Evolutionary conservation across 2,329 filamentous ascomycete species (phyloP), one percentile per base, ranked within the genome.

Genomic region (Botryotinia narcissicola): DNA sequence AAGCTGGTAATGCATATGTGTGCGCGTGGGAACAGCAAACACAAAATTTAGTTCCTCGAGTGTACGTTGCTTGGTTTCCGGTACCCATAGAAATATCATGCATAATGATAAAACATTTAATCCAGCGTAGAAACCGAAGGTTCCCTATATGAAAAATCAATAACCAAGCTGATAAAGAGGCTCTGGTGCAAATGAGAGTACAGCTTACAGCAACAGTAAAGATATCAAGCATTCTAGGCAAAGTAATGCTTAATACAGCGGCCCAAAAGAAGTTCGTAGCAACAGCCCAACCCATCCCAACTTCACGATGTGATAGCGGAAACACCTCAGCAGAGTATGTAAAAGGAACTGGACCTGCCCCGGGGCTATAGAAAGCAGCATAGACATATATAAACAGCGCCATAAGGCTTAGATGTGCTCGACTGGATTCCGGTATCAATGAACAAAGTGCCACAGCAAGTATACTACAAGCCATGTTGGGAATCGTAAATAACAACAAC

Each of bases 371-470:
- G 77, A 91, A 90, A 16, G 88, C 88, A 1, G 86, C 87, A 75
- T 92, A 92, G n/a, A 92, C 79, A 82, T 88, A 92, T 75, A 91
- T 83, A 74, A 91, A 91, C 6, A 90, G 81, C 0, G 89, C 87
- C n/a, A 91, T 86, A 0, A 88, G 80, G 0, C 82, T 87, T 16
- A 88, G 79, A 78, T 87, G 86, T 3, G 85, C 85, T 6, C 74
- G 81, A 40, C 76, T 82, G 71, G 73, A 22, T 54, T 78, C 76
- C 0, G 66, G 81, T 29, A 90, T 85, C 60, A 87, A 84, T 63
- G 87, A 89, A 77, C 85, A 88, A 62, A 91, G 84, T 8, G 87
- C 89, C 32, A 87, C 88, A 0, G 88, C 87, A 1, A 91, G 83
- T 32, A 91, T 81, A 12, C 88, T 89, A 88, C 89, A 90, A 22